Base-by-base conservation (phyloP, 2,329 filamentous ascomycete genomes). In the Paecilomyces niveus region DNA sequence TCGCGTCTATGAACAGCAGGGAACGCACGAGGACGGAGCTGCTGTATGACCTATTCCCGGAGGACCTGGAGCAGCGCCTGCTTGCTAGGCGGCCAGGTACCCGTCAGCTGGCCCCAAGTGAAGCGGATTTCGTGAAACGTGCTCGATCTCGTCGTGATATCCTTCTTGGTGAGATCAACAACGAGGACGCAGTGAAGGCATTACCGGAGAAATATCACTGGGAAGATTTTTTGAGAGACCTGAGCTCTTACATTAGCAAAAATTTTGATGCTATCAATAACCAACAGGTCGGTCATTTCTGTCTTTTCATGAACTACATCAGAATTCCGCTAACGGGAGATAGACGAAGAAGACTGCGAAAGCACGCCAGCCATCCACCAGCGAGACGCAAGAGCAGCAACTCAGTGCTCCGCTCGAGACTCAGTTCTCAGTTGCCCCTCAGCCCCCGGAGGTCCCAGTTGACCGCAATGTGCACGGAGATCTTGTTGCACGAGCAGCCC, bases 161-260 rank as follows among this genome's bases (percentile, higher is more conserved):
- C 59, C 76, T 88, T 2, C 74, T 85, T 35, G 77, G 75, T 39
- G 81, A 84, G 49, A 74, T 81, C n/a, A 76, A 80, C 58, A 78
- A 81, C 60, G 73, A 76, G 50, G 81, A 80, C 31, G 76, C 76
- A 3, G 69, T 80, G 55, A 74, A 74, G 54, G 74, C 77, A 22
- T 68, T 88, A 35, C 81, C 81, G 0, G 80, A 83, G 62, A 85
- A 82, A 64, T 87, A 86, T 64, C 78, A 80, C 31, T 88, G 85
- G 85, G 81, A 82, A 55, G 83, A 85, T 59, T 87, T 88, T 59
- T 72, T 87, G 15, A 78, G 80, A 22, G 82, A 85, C 60, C 78
- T 87, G 15, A 82, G 80, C 53, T 75, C 75, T 11, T 84, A 85
- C 68, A 78, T 88, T 54, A 80, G 77, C 56, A 84, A 85, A 65